Base-by-base conservation (phyloP, 768 basidiomycete species). In the Clavaria fumosa region DNA sequence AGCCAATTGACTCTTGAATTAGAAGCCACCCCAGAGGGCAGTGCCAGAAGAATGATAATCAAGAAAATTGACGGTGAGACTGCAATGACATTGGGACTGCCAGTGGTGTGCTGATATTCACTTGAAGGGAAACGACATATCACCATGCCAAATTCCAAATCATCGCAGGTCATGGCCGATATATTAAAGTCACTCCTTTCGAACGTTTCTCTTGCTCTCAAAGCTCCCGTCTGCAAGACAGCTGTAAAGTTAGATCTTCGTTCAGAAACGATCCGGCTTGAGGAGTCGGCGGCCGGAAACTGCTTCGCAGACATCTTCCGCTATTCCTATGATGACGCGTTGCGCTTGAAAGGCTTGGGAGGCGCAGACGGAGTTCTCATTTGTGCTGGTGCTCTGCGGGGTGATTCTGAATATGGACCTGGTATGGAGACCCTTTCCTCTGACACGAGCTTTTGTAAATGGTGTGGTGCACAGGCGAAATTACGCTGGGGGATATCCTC, bases 271-370 rank as follows among this genome's bases (percentile, higher is more conserved):
- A 75, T 91, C 40, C 72, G 89, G 11, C 75, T 75, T 0, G 54
- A 60, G 28, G 86, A 90, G 80, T 74, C 76, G 7, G 72, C 75
- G 3, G 64, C 70, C 12, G 72, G 69, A 11, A 82, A 93, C 49
- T 88, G 83, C 80, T 74, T 90, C 44, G 78, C 85, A 1, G 89
- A 93, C 53, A 71, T 90, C 23, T 53, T 86, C 28, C 61, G 80
- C 45, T 81, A 89, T 53, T 72, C 82, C 0, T 95, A 86, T 45
- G 82, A 86, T 40, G 79, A 80, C 39, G 65, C 69, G 0, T 58
- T 78, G 19, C 67, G 64, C 34, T 55, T 74, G 47, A 64, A 70
- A 47, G 72, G 63, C 15, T 63, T 62, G 36, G 70, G 66, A 7
- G 83, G 74, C 2, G 72, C 83, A 1, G 84, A 91, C 50, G 83